Base-by-base conservation (phyloP, 2,329 filamentous ascomycete species). In the Cadophora gregata region DNA sequence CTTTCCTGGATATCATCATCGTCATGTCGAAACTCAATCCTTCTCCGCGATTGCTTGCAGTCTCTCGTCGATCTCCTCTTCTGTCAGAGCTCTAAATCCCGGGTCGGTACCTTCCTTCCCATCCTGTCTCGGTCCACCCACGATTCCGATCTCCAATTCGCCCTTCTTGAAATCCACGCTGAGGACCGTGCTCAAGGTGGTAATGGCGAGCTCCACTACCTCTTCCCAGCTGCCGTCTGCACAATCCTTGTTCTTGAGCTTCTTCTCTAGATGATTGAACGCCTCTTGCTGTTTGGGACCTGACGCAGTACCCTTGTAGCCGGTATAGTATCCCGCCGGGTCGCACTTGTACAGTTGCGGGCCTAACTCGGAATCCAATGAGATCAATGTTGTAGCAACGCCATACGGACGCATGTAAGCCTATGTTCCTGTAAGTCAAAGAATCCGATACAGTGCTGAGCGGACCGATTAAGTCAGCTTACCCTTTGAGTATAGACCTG, bases 121-220 rank as follows among this genome's bases (percentile, higher is more conserved):
- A 77, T 97, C 93, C 67, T 84, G 81, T 75, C 88, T 87, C 66
- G 95, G 94, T 33, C 93, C 95, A 72, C 96, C 96, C 63, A 97
- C 96, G 77, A 99, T 94, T 70, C 96, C 96, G 81, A 99, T 93
- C 83, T 99, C 96, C 79, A 99, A 90, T 85, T 99, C 96, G 75
- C 92, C 92, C 86, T 98, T 98, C 88, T 99, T 99, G 86, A 99
- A 99, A 80, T 99, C 96, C 80, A 98, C 97, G 81, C 95, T 97
- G 71, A 99, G 86, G 68, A 99, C 94, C 42, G 92, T 97, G 87
- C 94, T 97, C 80, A 99, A 83, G 7, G 96, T 95, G 53, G 93
- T 92, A 80, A 99, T 99, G 67, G 93, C 96, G 75, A 98, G 86
- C 85, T 99, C 96, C 59, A 99, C 95, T 59, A 99, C 96, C 68